phyloP scores from a whole-genome alignment of 2,329 filamentous ascomycete genomes.

The Colletotrichum tamarilloi region DNA sequence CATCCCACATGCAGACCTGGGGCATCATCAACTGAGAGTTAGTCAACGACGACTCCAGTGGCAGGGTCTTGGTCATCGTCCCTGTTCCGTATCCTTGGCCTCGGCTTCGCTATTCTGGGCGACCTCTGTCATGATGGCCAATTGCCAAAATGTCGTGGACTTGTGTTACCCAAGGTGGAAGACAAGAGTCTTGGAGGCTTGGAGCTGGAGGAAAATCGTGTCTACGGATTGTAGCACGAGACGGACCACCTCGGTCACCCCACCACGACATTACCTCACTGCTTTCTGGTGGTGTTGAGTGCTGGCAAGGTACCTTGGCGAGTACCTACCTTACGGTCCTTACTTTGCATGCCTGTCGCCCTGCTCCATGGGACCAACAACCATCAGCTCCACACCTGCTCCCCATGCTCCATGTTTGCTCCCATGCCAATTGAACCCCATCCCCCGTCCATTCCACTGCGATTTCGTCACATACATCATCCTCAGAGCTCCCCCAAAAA shows the following conservation, averaged over 20 bases:
- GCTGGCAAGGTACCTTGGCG: background rate
- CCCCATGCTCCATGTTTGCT: constrained; percentile 13
- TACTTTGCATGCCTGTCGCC: constrained; percentile 10
- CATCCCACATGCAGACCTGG: background rate
- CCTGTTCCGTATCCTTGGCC: background rate
- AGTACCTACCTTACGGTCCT: too few relatives aligned
- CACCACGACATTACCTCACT: constrained; percentile 28
- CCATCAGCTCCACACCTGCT: constrained; percentile 18
- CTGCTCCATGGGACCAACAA: constrained; percentile 17
- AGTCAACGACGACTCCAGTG: background rate
- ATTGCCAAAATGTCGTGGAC: background rate
- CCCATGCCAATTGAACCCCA: constrained; percentile 33
- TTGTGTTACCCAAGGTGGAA: background rate
- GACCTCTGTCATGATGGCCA: background rate
- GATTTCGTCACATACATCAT: constrained; percentile 37
- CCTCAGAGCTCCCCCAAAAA: constrained; percentile 21
- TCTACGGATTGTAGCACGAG: constrained; percentile 1
- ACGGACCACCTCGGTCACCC: constrained; percentile 21
- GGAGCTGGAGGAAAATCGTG: constrained; percentile 4
- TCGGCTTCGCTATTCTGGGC: constrained; percentile 17
- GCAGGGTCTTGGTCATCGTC: background rate
- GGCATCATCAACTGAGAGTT: background rate
- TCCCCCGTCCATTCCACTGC: constrained; percentile 26
- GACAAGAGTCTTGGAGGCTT: background rate
- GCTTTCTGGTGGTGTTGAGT: background rate